Evolutionary conservation across 371 early-diverging fungal species (phyloP), one percentile per base, ranked within the genome.

Genomic region (Fennellomyces sp.): DNA sequence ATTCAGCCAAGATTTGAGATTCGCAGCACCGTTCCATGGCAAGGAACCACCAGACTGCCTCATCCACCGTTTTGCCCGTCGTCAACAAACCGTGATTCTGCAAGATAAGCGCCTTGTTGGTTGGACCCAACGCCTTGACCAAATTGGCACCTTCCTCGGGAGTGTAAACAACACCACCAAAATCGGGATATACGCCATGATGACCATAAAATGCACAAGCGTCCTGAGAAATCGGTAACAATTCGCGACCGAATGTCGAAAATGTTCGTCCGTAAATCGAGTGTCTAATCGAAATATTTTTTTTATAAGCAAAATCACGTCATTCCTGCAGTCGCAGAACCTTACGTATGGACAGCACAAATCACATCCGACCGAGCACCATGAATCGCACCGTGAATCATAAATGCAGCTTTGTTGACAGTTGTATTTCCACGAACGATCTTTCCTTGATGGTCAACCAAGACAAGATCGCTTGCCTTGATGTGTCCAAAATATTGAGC

Each of bases 1-100:
- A 72, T 48, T 79, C 79, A 2, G 84, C 85, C 52, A 87, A 54
- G 12, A 85, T 39, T 66, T 87, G 84, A 1, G 83, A 80, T 31
- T 82, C 78, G 53, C 84, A 84, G 11, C 77, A 83, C 45, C 80
- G 56, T 47, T 87, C 87, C 68, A 85, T 70, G 0, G 82, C 64
- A 52, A 85, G 70, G 56, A 85, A 85, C 68, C 76, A 78, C 72
- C 82, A 85, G 33, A 83, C 72, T 4, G 85, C 85, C 52, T 74
- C 84, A 57, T 85, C 87, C 1, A 87, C 73, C 0, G 81, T 72
- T 0, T 58, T 57, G 8, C 84, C 84, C 0, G 82, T 80, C 0
- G 87, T 87, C 48, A 87, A 50, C 26, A 87, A 60, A 10, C 87
- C 87, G 51, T 87, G 87, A 63, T 85, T 87, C 52, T 80, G 81